phyloP scores from a whole-genome alignment of 139 green algal species.

The Dunaliella sp. region DNA sequence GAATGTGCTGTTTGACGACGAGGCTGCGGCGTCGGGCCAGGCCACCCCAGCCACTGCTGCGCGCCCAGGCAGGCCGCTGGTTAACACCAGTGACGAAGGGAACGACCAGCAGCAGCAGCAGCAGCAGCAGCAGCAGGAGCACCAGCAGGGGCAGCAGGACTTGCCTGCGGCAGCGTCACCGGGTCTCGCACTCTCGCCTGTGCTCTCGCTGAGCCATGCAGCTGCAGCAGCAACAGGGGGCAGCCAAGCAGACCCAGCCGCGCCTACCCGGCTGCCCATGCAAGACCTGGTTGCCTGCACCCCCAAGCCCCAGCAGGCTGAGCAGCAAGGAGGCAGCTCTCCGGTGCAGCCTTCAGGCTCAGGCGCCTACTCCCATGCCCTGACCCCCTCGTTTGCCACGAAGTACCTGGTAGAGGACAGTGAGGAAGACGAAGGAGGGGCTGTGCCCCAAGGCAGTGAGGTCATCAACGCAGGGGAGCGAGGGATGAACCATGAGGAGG shows the following conservation, averaged over 20 bases:
- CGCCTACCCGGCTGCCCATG: not conserved
- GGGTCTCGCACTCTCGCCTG: not conserved
- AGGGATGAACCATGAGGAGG: no score
- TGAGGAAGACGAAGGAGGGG: not conserved
- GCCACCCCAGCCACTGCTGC: not conserved
- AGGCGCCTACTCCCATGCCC: not conserved
- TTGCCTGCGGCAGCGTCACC: not conserved
- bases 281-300: not conserved
- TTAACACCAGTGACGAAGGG: not conserved
- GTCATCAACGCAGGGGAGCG: no score
- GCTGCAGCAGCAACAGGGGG: not conserved
- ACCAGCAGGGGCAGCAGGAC: not conserved
- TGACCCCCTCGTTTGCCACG: conserved; percentile 1
- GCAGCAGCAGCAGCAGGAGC: not conserved
- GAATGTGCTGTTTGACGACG: not conserved
- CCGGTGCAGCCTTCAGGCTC: not conserved
- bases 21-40: not conserved
- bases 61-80: no score
- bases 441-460: no score
- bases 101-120: not conserved
- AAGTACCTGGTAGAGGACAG: conserved; percentile 8
- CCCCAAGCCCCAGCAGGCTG: not conserved
- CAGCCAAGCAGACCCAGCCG: not conserved
- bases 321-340: not conserved
- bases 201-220: not conserved